Evolutionary conservation across 495 filamentous ascomycete species (phyloP), one percentile per base, ranked within the genome.

Genomic region (Penicillium cataractarum): DNA sequence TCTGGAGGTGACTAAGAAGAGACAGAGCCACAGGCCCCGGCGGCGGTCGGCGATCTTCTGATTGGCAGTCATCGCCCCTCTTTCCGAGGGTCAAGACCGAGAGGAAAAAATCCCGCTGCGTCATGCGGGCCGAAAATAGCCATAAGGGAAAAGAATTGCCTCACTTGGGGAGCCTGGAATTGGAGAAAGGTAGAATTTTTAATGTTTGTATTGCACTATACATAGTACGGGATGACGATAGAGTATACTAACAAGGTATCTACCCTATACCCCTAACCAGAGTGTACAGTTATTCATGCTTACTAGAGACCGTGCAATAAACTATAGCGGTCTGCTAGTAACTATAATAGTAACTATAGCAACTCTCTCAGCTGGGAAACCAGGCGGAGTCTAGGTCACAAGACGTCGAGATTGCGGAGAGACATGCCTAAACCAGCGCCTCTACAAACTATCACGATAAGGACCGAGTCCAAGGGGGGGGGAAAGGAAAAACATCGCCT

Each of bases 81-180:
- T 37, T 61, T 61, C 64, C 70, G 64, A 70, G 52, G 59, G 60
- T 44, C 57, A 65, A 65, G 65, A 42, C 65, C 65, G 65, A 69
- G 37, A 37, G 26, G 52, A 71, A 71, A 71, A 71, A 71, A 73
- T 68, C 63, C 68, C 68, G 67, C 65, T 70, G 69, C 70, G 70
- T 73, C 70, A 73, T 73, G 68, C 68, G 70, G 70, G 68, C 70
- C 68, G 70, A 69, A 62, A 62, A 67, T 63, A 67, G 54, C 49
- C 24, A 52, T 31, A 27, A 9, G 17, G 31, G 55, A 49, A 24
- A 65, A 62, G 27, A 70, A 72, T 72, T 72, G 64, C 69, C 69
- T 72, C 69, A 67, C 40, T 60, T 54, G 31, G 56, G 46, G 49
- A 55, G 58, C 21, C 40, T 50, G 58, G 27, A 29, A n/a, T 51